Percentiles rank a stretch among this genome's conserved stretches.
Evolutionary conservation across 805 yeast genomes (phyloP).

Genomic region (Grigorovia transvaalensis): DNA sequence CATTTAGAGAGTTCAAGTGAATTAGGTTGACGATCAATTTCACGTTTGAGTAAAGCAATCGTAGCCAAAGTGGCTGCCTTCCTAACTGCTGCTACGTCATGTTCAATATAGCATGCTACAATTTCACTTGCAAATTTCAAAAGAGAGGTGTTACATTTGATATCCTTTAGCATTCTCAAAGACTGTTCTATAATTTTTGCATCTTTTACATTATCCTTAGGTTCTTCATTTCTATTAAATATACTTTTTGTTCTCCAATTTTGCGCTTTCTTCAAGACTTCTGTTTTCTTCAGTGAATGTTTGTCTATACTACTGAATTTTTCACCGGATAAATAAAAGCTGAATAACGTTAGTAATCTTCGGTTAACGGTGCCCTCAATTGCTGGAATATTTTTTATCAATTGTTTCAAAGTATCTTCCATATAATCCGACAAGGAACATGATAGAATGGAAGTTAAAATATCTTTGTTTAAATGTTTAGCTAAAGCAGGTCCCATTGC

Average conservation of each 20-base stretch:
- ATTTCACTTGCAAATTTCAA: constrained; percentile 83
- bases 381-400: constrained; percentile 70
- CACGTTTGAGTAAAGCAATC: constrained; percentile 61
- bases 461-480: constrained; percentile 73
- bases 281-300: constrained; percentile 36
- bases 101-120: constrained; percentile 74
- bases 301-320: constrained; percentile 79
- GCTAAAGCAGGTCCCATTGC: constrained; percentile 92
- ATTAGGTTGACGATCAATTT: constrained; percentile 31
- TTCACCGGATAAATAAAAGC: constrained; percentile 71
- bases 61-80: constrained; percentile 79
- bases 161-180: constrained; percentile 60
- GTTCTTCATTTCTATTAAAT: constrained; percentile 51
- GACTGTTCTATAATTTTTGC: constrained; percentile 59
- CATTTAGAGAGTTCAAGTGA: constrained; percentile 34
- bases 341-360: constrained; percentile 57
- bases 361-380: constrained; percentile 63
- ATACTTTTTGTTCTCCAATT: constrained; percentile 70
- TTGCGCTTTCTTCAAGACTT: constrained; percentile 57
- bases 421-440: constrained; percentile 80
- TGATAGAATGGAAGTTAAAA: constrained; percentile 65
- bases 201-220: constrained; percentile 36
- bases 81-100: constrained; percentile 67
- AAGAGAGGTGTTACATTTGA: constrained; percentile 65
- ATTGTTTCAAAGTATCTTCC: constrained; percentile 59